phyloP scores from a whole-genome alignment of 2,329 filamentous ascomycete species.

The Ophiostoma montium region DNA sequence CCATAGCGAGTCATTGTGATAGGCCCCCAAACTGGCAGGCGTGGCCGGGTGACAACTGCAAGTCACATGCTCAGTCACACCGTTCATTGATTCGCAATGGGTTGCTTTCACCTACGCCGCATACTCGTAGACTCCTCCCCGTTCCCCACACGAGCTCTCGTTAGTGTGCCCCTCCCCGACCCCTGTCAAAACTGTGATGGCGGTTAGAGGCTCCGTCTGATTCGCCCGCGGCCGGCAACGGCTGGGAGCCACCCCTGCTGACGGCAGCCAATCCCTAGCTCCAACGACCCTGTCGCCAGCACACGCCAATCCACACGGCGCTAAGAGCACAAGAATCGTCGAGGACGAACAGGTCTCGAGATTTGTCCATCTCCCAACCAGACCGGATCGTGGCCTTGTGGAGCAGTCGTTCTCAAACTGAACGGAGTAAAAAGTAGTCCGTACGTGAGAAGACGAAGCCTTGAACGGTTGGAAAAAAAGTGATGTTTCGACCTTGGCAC shows the following conservation, averaged over 20 bases:
- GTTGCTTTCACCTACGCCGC: background rate
- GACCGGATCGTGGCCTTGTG: background rate
- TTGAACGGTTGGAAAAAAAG: too few relatives aligned
- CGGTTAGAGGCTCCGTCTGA: conserved; percentile 13
- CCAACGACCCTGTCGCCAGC: conserved; percentile 11
- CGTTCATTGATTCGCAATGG: conserved; percentile 1
- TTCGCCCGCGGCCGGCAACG: conserved; percentile 9
- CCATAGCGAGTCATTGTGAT: too few relatives aligned
- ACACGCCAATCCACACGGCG: conserved; percentile 13
- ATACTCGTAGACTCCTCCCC: background rate
- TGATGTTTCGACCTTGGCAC: too few relatives aligned
- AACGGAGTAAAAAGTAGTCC: background rate
- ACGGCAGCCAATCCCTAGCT: conserved; percentile 14
- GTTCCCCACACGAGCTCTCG: conserved; percentile 1
- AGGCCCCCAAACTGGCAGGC: too few relatives aligned
- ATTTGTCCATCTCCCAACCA: conserved; percentile 1
- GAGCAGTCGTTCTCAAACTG: conserved; percentile 1
- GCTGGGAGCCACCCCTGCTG: conserved; percentile 10
- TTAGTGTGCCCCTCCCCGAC: background rate
- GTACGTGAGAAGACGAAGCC: background rate
- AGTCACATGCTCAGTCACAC: conserved; percentile 8
- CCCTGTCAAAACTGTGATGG: conserved; percentile 7
- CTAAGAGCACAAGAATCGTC: conserved; percentile 2
- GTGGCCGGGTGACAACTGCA: background rate
- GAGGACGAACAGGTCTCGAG: background rate